These are phyloP conservation scores for Colletotrichum tropicicola DNA, from an alignment of 2,329 filamentous ascomycete species.

Conservation along the genomic window DNA sequence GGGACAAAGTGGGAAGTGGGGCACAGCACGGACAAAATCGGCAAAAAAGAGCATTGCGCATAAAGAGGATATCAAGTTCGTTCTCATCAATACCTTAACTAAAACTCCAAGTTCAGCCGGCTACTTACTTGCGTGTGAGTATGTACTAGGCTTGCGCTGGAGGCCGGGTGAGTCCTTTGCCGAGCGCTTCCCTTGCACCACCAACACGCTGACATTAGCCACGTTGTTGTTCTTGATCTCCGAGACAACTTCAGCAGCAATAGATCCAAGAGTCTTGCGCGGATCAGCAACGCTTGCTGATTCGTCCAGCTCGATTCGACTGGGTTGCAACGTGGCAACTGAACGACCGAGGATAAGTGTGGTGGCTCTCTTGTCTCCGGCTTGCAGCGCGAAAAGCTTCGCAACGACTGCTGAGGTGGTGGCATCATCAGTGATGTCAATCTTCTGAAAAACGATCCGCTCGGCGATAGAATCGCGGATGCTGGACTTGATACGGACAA, in stretches of 20 bases:
- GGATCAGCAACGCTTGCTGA: background rate
- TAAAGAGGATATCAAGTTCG: background rate
- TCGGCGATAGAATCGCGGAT: background rate
- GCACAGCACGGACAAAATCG: background rate
- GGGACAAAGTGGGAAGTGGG: background rate
- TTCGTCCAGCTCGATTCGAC: background rate
- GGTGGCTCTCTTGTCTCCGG: background rate
- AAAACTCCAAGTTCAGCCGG: background rate
- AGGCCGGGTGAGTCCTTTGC: background rate
- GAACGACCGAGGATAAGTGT: slow-evolving; percentile 5
- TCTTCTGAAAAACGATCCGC: background rate
- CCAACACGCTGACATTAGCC: background rate
- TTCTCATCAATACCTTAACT: background rate
- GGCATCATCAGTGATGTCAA: background rate
- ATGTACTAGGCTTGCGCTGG: background rate
- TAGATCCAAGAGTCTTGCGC: background rate
- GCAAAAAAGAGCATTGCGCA: background rate
- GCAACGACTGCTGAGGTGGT: background rate
- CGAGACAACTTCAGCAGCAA: background rate
- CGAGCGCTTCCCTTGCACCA: background rate
- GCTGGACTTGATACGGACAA: background rate
- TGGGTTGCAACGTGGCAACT: background rate
- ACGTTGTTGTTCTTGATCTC: background rate
- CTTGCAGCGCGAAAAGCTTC: background rate
- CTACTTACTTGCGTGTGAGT: background rate